Conservation (phyloP, 1,284 basidiomycete genomes). For the Ustilago cynodontis region DNA sequence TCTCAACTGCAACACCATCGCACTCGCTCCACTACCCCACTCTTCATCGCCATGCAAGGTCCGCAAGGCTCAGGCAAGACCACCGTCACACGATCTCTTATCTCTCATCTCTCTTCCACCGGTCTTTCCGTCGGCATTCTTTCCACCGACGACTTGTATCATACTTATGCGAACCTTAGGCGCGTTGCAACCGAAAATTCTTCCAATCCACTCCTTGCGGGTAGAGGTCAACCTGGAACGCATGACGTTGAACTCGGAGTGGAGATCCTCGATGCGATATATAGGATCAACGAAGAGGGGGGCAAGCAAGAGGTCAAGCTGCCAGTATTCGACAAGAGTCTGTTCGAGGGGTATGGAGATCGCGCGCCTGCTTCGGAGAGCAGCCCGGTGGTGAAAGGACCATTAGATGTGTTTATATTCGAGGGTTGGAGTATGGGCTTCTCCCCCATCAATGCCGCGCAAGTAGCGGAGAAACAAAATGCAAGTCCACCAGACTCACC, state of each 20-base stretch:
- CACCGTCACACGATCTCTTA: constrained; percentile 32
- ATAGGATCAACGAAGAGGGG: constrained; percentile 21
- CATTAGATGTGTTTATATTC: constrained; percentile 44
- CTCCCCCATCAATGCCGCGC: constrained; percentile 12
- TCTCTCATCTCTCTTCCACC: constrained; percentile 8
- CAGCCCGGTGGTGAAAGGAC: constrained; percentile 10
- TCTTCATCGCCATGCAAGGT: constrained; percentile 52
- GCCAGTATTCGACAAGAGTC: constrained; percentile 46
- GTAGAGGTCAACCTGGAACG: constrained; percentile 47
- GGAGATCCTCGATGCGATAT: constrained; percentile 13
- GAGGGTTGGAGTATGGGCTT: constrained; percentile 56
- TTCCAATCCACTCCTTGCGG: constrained; percentile 30
- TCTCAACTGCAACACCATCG: constrained; percentile 22
- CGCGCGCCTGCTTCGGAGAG: constrained; percentile 10
- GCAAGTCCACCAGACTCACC: constrained; percentile 11
- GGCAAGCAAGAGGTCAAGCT: constrained; percentile 7
- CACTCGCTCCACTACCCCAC: constrained; percentile 18
- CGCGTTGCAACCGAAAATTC: constrained; percentile 32
- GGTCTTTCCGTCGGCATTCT: constrained; percentile 23
- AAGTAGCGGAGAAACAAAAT: constrained; percentile 15
- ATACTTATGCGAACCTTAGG: constrained; percentile 27
- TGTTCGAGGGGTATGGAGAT: constrained; percentile 40
- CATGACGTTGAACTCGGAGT: constrained; percentile 34
- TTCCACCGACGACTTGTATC: constrained; percentile 44
- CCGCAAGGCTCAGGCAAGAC: constrained; percentile 52